Evolutionary conservation across 1,284 basidiomycete genomes (phyloP).

Genomic region (Tausonia pullulans): DNA sequence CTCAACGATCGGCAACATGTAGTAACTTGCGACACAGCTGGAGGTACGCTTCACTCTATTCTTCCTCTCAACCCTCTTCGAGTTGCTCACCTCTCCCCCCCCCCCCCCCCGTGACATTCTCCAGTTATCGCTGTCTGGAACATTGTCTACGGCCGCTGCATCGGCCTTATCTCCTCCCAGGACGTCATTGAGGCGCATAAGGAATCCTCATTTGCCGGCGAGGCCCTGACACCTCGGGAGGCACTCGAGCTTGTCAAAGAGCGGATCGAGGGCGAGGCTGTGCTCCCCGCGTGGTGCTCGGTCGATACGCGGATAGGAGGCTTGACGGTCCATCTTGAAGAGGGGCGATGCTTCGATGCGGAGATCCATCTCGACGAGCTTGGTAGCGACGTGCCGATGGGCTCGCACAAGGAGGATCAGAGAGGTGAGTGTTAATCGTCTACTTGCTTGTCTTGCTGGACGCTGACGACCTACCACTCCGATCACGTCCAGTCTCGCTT

Average conservation of each 20-base stretch:
- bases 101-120: too few relatives aligned
- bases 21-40: constrained; percentile 75
- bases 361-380: constrained; percentile 92
- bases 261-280: constrained; percentile 83
- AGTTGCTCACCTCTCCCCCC: not conserved
- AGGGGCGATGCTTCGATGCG: constrained; percentile 73
- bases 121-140: constrained; percentile 71
- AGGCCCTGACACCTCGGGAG: constrained; percentile 53
- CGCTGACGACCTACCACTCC: not conserved
- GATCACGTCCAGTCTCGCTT: constrained; percentile 29
- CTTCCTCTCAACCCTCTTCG: not conserved
- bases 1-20: constrained; percentile 88
- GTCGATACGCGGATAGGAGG: constrained; percentile 84
- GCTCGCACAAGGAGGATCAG: constrained; percentile 53
- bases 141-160: constrained; percentile 63
- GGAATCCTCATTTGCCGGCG: not conserved
- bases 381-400: constrained; percentile 41
- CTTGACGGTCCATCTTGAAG: constrained; percentile 75
- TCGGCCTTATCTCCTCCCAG: constrained; percentile 54
- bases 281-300: constrained; percentile 71
- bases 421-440: constrained; percentile 49
- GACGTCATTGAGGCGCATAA: constrained; percentile 46
- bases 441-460: constrained; percentile 7
- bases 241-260: constrained; percentile 76
- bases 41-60: constrained; percentile 40